Conservation (phyloP, 371 early-diverging fungal species). For the Blastocladiella emersonii region DNA sequence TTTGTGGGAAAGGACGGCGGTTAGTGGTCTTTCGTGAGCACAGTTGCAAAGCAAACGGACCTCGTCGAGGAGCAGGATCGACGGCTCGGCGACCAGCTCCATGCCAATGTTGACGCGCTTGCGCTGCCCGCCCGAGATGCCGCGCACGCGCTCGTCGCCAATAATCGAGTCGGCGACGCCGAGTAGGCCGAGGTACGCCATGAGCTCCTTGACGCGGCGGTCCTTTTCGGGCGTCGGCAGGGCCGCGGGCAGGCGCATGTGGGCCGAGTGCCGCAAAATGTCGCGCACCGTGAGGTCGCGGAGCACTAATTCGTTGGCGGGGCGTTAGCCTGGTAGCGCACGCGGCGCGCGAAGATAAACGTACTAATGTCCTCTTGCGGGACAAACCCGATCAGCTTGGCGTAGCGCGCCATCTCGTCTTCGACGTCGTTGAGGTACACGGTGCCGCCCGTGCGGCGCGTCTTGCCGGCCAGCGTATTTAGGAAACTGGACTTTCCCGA, state of each 20-base stretch:
- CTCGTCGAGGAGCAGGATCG: slow-evolving; percentile 43
- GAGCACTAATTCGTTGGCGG: slow-evolving; percentile 21
- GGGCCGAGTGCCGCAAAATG: slow-evolving; percentile 43
- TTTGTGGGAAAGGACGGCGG: no score
- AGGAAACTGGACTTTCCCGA: slow-evolving; percentile 28
- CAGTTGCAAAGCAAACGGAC: neutral
- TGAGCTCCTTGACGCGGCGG: slow-evolving; percentile 30
- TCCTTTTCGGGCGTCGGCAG: slow-evolving; percentile 31
- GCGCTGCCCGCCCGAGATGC: slow-evolving; percentile 74
- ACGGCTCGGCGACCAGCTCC: slow-evolving; percentile 57
- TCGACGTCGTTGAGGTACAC: slow-evolving; percentile 23
- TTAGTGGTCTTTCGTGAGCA: no score
- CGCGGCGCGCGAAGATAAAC: neutral
- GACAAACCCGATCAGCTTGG: slow-evolving; percentile 26
- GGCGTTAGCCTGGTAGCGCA: no score
- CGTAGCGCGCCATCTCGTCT: slow-evolving; percentile 24
- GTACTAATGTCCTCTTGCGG: slow-evolving; percentile 8
- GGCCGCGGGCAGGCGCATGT: slow-evolving; percentile 42
- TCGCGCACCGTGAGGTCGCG: slow-evolving; percentile 44
- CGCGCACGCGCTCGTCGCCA: slow-evolving; percentile 47
- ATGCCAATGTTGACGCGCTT: slow-evolving; percentile 73
- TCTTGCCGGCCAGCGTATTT: slow-evolving; percentile 27
- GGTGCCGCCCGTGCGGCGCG: slow-evolving; percentile 20
- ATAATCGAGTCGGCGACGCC: slow-evolving; percentile 45
- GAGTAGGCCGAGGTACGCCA: slow-evolving; percentile 42